A percentile compares a stretch with the other conserved stretches of the same genome.
phyloP scores from a whole-genome alignment of 345 rosid genomes.

The Eutrema yunnanense region DNA sequence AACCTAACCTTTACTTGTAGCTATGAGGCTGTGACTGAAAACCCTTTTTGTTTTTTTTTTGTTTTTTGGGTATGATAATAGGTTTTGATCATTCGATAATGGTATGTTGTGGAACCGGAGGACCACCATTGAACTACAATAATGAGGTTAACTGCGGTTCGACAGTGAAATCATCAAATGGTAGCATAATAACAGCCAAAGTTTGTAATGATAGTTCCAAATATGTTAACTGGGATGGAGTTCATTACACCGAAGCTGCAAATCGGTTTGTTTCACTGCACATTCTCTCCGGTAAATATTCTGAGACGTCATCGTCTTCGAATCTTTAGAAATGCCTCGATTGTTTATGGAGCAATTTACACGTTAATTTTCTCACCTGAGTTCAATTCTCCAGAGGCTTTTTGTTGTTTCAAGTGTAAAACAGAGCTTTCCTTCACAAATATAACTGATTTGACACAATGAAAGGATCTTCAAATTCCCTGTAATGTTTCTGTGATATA shows the following conservation, averaged over 20 bases:
- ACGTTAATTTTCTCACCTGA: neutral
- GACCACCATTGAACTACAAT: constrained; percentile 83
- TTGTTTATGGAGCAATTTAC: neutral
- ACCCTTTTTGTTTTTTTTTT: too few species aligned
- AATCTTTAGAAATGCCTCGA: neutral
- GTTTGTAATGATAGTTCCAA: constrained; percentile 68
- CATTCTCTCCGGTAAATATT: constrained; percentile 70
- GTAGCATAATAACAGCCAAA: constrained; percentile 46
- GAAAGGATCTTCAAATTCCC: neutral
- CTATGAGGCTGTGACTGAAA: neutral
- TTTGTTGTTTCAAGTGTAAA: neutral
- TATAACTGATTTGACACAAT: neutral
- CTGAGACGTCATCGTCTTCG: constrained; percentile 53
- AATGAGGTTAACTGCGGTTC: constrained; percentile 57
- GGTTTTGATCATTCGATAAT: constrained; percentile 87
- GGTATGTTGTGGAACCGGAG: constrained; percentile 95
- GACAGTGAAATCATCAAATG: constrained; percentile 52
- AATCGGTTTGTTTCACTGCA: constrained; percentile 63
- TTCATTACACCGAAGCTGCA: constrained; percentile 92
- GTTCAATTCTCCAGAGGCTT: neutral
- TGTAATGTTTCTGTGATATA: constrained; percentile 11
- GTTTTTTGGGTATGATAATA: constrained; percentile 35
- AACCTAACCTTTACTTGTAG: neutral
- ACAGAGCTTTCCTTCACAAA: neutral
- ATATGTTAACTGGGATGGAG: constrained; percentile 92